Base-by-base conservation (phyloP, 2,329 filamentous ascomycete genomes). In the Leptographium lundbergii region DNA sequence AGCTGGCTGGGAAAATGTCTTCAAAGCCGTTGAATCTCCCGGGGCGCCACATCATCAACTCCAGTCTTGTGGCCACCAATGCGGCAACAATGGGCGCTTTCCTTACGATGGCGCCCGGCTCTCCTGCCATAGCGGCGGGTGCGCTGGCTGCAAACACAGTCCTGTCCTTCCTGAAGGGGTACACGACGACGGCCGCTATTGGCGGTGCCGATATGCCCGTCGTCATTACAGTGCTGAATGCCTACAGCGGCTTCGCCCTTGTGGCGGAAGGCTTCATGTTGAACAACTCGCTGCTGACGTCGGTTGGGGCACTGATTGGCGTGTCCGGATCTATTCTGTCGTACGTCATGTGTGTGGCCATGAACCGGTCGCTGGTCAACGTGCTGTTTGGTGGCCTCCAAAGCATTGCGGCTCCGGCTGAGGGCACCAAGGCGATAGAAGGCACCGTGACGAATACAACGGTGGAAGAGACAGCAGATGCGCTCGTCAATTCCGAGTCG, bases 161-260 rank as follows among this genome's bases (percentile, higher is more conserved):
- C 0, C 75, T 96, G 27, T 91, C 87, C 61, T 95, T 95, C 70
- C 74, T 87, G 62, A 92, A 95, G 70, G 91, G 91, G 9, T 95
- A 84, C 68, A 95, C 90, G 0, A 95, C 90, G 0, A 95, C 91
- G 0, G 81, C 90, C 2, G 89, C 89, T 0, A 95, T 96, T 67
- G 91, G 91, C 25, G 91, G 90, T n/a, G 90, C 90, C 14, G 91
- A 96, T 67, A 95, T 95, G 90, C 90, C 82, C 72, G 89, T 95
- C 6, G 89, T 94, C 36, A 95, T 95, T 63, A 95, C 89, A 0
- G 90, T 95, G 1, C 73, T 96, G 24, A 96, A 95, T 65, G 90
- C 90, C 0, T 95, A 95, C 69, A 92, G 88, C 54, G 91, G 91
- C 14, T 96, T 95, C 60, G 91, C 91, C 0, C 78, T 96, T 2